Evolutionary conservation across 2,329 filamentous ascomycete species (phyloP).

Genomic region (Stachybotrys echinatus): DNA sequence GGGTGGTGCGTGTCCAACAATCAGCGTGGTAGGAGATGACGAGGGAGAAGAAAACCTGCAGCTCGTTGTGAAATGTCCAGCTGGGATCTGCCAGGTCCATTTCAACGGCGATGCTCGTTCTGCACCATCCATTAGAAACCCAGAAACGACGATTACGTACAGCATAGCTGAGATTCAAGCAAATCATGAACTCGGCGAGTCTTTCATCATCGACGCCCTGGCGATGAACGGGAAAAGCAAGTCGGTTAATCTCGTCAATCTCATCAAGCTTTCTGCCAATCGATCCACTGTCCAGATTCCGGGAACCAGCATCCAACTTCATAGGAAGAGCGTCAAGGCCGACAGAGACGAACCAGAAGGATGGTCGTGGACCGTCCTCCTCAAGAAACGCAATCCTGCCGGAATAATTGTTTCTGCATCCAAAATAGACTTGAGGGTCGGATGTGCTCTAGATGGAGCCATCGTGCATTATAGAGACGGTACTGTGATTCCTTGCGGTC

Average conservation of each 20-base stretch:
- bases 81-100: conserved; percentile 11
- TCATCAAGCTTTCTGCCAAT: conserved; percentile 15
- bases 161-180: conserved; percentile 19
- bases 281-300: conserved; percentile 30
- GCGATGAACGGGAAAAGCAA: conserved; percentile 34
- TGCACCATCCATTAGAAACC: conserved; percentile 4
- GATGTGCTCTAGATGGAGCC: conserved; percentile 37
- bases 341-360: conserved; percentile 11
- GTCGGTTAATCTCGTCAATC: conserved; percentile 25
- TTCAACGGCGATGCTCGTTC: conserved; percentile 7
- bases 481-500: conserved; percentile 35
- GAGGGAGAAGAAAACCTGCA: conserved; percentile 13
- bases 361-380: conserved; percentile 25
- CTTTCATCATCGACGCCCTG: conserved; percentile 25
- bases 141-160: conserved; percentile 10
- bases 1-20: conserved; percentile 3
- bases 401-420: conserved; percentile 29
- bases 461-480: conserved; percentile 39
- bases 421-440: conserved; percentile 38
- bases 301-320: conserved; percentile 28
- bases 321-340: conserved; percentile 26
- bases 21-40: background rate
- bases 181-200: conserved; percentile 20
- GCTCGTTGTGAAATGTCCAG: conserved; percentile 14
- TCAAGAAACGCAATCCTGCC: conserved; percentile 20